Base-by-base conservation (phyloP, 2,329 filamentous ascomycete species). In the Talaromyces amestolkiae region DNA sequence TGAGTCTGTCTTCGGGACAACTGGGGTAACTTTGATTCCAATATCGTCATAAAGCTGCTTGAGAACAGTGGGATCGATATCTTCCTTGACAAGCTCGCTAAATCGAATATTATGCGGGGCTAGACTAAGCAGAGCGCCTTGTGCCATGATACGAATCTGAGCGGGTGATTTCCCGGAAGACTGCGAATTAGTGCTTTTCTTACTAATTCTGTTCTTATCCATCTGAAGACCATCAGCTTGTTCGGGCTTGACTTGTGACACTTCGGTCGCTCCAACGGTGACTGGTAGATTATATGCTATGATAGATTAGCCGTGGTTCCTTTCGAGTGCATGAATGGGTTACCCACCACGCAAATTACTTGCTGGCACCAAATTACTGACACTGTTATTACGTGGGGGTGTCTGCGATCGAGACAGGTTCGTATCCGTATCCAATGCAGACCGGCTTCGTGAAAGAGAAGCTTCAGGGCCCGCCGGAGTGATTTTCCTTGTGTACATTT, bases 1-100 rank as follows among this genome's bases (percentile, higher is more conserved):
- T 15, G 33, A 39, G 37, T 69, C 68, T 65, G 73, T 66, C 11
- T 73, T 73, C 8, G 49, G 37, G 63, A 60, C 27, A 62, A n/a
- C 35, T 3, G 73, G 65, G 39, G 33, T 61, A 43, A 79, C 69
- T 61, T 81, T 79, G 37, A 93, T 81, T 3, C 88, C 87, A 3
- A 95, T 79, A 22, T 92, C 88, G 31, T 83, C 79, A 71, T 93
- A 95, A 1, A 95, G 81, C 35, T 80, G 75, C 64, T 83, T 84
- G 41, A 96, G 78, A 11, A 92, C 73, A 1, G 77, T 76, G 41
- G 85, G 82, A 69, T 93, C 85, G 49, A 94, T 83, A 0, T 91
- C 90, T 75, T 94, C 90, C 11, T 87, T 83, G 13, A 93, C 80
- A 65, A 94, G 89, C 66, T 91, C 85, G 63, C 89, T 84, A 72